A percentile compares a stretch with the other conserved stretches of the same genome.
Conservation (phyloP, 352 stramenopile species). For the Globisporangium rhizosaccharum region DNA sequence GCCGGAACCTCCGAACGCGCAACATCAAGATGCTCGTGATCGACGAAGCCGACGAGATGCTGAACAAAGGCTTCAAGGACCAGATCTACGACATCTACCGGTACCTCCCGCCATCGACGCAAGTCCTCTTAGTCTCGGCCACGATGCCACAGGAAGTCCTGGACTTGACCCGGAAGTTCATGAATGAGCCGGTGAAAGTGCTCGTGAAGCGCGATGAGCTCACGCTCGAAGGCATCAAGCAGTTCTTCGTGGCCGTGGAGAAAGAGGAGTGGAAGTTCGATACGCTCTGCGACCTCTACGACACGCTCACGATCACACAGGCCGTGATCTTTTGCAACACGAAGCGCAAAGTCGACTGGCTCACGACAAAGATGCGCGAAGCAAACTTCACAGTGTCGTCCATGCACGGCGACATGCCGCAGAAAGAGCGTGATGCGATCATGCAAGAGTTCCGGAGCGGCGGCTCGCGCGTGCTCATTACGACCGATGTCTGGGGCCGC, state of each 20-base stretch:
- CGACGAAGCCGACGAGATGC: constrained; percentile 99
- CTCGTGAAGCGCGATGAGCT: constrained; percentile 99
- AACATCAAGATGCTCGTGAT: constrained; percentile 97
- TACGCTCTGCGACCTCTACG: constrained; percentile 99
- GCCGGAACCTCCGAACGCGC: constrained; percentile 91
- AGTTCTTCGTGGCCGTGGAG: constrained; percentile 99
- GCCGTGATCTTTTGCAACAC: constrained; percentile 99
- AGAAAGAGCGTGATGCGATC: constrained; percentile 98
- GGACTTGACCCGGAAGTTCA: constrained; percentile 98
- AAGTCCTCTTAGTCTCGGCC: constrained; percentile 98
- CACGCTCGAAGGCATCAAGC: constrained; percentile 99
- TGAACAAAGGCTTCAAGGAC: constrained; percentile 99
- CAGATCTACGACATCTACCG: constrained; percentile 99
- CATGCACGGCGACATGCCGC: constrained; percentile 99
- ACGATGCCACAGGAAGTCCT: constrained; percentile 99
- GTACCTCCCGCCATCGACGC: constrained; percentile 96
- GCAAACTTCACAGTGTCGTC: constrained; percentile 99
- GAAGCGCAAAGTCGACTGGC: constrained; percentile 98
- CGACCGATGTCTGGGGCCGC: constrained; percentile 97
- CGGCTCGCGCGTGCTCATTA: constrained; percentile 98
- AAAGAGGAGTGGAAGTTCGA: constrained; percentile 99
- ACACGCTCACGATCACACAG: constrained; percentile 99
- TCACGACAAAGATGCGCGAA: constrained; percentile 98
- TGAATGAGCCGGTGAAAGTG: constrained; percentile 98
- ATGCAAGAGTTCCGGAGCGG: constrained; percentile 99